Evolutionary conservation across 2,329 filamentous ascomycete species (phyloP).

Genomic region (Davidsoniella neocaledoniae): DNA sequence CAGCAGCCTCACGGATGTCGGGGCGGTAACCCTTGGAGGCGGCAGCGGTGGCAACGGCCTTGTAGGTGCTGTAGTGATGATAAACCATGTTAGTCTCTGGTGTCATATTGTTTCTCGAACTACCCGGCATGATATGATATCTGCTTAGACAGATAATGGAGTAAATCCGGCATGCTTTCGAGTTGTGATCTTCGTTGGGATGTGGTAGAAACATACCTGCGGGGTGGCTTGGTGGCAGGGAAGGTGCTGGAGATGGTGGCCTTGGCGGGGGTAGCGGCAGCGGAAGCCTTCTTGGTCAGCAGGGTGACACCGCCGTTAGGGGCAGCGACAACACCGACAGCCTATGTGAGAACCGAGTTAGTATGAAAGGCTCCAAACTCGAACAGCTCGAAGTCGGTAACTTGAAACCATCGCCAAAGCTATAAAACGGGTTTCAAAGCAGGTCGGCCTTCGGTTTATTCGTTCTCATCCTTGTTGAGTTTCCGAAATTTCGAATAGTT

Average conservation of each 20-base stretch:
- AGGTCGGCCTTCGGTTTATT: not conserved
- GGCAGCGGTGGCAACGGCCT: slow-evolving; percentile 63
- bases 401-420: too few species aligned
- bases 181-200: too few species aligned
- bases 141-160: not conserved
- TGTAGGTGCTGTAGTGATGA: slow-evolving; percentile 55
- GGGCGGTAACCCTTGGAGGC: slow-evolving; percentile 75
- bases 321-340: slow-evolving; percentile 59
- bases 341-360: slow-evolving; percentile 31
- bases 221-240: slow-evolving; percentile 53
- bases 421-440: not conserved
- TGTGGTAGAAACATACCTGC: slow-evolving; percentile 34
- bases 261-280: slow-evolving; percentile 56
- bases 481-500: not conserved
- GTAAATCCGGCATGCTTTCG: too few species aligned
- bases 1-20: slow-evolving; percentile 60
- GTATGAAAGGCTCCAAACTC: not conserved
- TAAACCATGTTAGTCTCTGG: slow-evolving; percentile 1
- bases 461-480: not conserved
- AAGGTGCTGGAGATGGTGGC: slow-evolving; percentile 49
- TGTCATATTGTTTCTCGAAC: too few species aligned
- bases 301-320: slow-evolving; percentile 69
- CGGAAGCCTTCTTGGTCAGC: slow-evolving; percentile 67
- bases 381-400: not conserved
- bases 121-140: too few species aligned